Conservation (phyloP, 2,329 filamentous ascomycete genomes). For the Fusarium newnesense region DNA sequence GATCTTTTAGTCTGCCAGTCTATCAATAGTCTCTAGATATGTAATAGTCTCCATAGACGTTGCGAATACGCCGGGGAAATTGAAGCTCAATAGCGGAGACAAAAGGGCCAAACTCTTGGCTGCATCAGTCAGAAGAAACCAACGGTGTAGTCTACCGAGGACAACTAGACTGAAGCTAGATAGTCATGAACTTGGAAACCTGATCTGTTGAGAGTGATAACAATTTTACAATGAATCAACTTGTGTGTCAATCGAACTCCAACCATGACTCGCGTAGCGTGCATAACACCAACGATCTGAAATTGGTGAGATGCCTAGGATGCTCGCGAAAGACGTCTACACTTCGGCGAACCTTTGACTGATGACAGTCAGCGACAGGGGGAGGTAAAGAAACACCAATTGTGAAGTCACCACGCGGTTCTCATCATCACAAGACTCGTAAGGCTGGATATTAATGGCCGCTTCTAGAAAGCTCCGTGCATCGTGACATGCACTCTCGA, state of each 20-base stretch:
- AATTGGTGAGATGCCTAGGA: neutral
- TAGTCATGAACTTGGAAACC: neutral
- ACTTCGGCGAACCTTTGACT: slow-evolving; percentile 1
- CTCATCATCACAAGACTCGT: neutral
- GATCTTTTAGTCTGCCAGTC: neutral
- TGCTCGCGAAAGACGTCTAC: neutral
- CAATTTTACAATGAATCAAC: neutral
- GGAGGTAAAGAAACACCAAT: neutral
- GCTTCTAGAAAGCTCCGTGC: neutral
- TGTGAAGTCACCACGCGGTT: neutral
- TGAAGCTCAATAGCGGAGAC: neutral
- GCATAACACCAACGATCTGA: neutral
- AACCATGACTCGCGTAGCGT: neutral
- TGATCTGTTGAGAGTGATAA: neutral
- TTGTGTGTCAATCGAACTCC: neutral
- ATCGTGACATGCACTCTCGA: neutral
- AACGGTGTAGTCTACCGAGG: neutral
- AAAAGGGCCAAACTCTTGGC: neutral
- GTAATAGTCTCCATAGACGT: neutral
- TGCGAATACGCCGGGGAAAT: neutral
- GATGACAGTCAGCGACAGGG: neutral
- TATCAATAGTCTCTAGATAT: neutral
- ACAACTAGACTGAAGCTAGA: neutral
- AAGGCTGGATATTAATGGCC: slow-evolving; percentile 14
- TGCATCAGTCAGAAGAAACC: neutral